Conservation (phyloP, 345 rosid species). For the Trapa incisa region DNA sequence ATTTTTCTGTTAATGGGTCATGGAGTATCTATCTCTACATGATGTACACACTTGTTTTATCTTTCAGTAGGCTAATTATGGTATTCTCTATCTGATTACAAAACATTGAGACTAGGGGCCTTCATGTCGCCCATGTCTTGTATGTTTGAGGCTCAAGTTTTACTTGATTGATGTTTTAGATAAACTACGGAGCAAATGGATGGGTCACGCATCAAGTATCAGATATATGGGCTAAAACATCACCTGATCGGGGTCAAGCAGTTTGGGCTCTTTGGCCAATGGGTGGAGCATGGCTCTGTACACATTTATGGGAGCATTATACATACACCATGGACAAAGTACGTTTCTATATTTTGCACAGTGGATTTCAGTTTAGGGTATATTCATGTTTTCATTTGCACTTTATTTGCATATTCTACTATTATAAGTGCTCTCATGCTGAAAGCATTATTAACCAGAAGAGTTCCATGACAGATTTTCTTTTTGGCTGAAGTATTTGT, state of each 20-base stretch:
- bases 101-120: neutral
- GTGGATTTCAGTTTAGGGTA: neutral
- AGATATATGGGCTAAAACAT: conserved; percentile 93
- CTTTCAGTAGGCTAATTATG: neutral
- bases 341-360: conserved; percentile 12
- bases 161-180: conserved; percentile 24
- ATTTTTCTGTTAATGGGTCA: neutral
- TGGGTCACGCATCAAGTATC: conserved; percentile 89
- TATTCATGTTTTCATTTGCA: neutral
- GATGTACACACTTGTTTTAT: neutral
- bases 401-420: neutral
- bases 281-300: conserved; percentile 99
- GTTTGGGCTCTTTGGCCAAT: conserved; percentile 96
- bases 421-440: neutral
- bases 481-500: too few relatives aligned
- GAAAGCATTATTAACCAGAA: neutral
- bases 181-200: conserved; percentile 74
- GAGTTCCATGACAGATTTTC: neutral
- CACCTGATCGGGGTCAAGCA: conserved; percentile 69
- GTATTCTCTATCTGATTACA: neutral
- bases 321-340: conserved; percentile 76
- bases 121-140: neutral
- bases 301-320: conserved; percentile 94
- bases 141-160: neutral
- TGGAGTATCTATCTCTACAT: neutral